Evolutionary conservation across 345 rosid species (phyloP), one percentile per base, ranked within the genome.

Genomic region (Eucalyptus sp.): DNA sequence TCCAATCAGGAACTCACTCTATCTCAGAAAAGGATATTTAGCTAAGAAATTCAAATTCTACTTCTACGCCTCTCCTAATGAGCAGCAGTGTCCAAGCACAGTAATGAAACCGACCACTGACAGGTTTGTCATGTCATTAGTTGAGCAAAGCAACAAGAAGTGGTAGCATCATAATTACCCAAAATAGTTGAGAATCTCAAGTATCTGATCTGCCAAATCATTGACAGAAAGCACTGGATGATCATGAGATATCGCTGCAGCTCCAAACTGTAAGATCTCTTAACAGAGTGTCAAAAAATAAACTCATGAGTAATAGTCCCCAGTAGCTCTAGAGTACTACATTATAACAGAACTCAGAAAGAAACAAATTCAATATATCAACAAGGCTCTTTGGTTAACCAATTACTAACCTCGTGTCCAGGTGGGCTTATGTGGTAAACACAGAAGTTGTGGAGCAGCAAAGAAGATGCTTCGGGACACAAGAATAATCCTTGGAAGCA

Each of bases 241-340:
- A 91, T 90, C 91, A 20, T 92, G 90, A 93, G 94, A 66, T 90
- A 95, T 90, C 46, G 95, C 91, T 89, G 95, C 92, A 91, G 99
- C 98, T 93, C 99, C 98, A 29, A 97, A 95, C 99, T 97, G 93
- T 94, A 95, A 95, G 90, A 93, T 92, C 96, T 96, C 98, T 96
- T 94, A 76, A 76, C 83, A 92, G 87, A 91, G 91, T 50, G 90
- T 89, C 93, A 93, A 50, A 90, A 86, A 89, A 80, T 89, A 91
- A 89, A 71, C 25, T 37, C 46, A 91, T 94, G 89, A 93, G 90
- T 84, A 95, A 91, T 86, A 90, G 87, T 51, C 89, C 89, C 89
- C 79, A 37, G 33, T 54, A 33, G 41, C 43, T 22, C 46, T 49
- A 58, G 64, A 56, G 76, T 31, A 88, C 7, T 31, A 58, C 27